A percentile compares a stretch with the other conserved stretches of the same genome.
Conservation (phyloP, 257 asterid species). For the Euphrasia confusa region DNA sequence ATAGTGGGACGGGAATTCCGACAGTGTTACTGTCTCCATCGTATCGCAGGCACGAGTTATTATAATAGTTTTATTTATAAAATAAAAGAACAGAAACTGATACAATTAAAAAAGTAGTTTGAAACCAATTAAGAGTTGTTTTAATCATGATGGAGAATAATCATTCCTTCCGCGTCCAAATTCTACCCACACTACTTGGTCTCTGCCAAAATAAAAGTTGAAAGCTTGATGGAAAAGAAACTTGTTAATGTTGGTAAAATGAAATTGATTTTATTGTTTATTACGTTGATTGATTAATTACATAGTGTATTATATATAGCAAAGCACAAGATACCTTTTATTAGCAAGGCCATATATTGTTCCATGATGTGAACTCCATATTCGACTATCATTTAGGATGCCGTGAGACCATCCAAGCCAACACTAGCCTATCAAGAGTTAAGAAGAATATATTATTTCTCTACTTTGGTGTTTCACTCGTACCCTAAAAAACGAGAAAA, state of each 20-base stretch:
- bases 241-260: no score
- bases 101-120: not conserved
- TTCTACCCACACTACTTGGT: no score
- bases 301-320: not conserved
- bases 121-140: not conserved
- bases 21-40: no score
- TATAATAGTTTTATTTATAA: not conserved
- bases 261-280: no score
- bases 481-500: slow-evolving; percentile 2
- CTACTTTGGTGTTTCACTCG: not conserved
- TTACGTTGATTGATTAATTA: no score
- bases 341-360: slow-evolving; percentile 20
- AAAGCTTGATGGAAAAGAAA: no score
- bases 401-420: slow-evolving; percentile 88
- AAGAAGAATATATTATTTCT: slow-evolving; percentile 15
- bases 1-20: no score
- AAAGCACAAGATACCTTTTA: not conserved
- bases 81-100: not conserved
- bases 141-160: not conserved
- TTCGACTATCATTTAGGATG: slow-evolving; percentile 46
- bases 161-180: no score
- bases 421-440: slow-evolving; percentile 69
- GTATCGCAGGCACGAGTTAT: no score
- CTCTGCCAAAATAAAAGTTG: no score
- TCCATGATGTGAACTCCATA: slow-evolving; percentile 20